A percentile compares a stretch with the other conserved stretches of the same genome.
These are phyloP conservation scores for Wilcoxina mikolae DNA, from an alignment of 495 filamentous ascomycete genomes.

Conservation along the genomic window DNA sequence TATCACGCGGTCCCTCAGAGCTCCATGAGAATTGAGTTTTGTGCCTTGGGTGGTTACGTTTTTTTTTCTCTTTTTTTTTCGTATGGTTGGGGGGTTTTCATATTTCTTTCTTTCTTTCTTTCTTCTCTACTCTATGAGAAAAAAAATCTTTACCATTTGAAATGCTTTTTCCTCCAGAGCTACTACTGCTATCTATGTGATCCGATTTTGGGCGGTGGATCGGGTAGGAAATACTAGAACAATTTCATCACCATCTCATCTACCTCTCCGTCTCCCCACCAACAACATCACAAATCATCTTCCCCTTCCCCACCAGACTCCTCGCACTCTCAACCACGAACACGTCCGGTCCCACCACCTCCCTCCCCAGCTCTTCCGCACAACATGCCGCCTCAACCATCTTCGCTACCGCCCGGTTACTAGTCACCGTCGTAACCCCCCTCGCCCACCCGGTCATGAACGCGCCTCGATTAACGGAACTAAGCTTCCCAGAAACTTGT, in stretches of 20 bases:
- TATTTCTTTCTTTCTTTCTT: constrained; percentile 2
- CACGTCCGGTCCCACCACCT: constrained; percentile 40
- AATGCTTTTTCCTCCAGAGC: too few species aligned
- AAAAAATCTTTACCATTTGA: too few species aligned
- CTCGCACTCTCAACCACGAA: constrained; percentile 50
- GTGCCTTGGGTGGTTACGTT: not conserved
- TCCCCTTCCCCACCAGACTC: constrained; percentile 52
- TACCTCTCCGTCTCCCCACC: not conserved
- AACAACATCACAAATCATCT: constrained; percentile 23
- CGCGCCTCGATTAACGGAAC: constrained; percentile 49
- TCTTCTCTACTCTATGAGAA: not conserved
- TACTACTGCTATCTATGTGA: too few species aligned
- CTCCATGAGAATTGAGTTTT: too few species aligned
- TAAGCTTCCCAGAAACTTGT: constrained; percentile 35
- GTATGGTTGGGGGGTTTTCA: constrained; percentile 6
- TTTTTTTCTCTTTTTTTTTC: constrained; percentile 8
- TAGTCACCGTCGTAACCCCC: constrained; percentile 47
- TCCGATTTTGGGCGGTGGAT: too few species aligned
- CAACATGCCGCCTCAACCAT: constrained; percentile 39
- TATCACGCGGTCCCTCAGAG: too few species aligned
- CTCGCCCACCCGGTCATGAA: constrained; percentile 55
- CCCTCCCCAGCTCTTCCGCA: constrained; percentile 18
- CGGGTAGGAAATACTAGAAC: too few species aligned
- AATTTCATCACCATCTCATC: not conserved
- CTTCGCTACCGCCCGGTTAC: constrained; percentile 50